Conservation (phyloP, 352 stramenopile genomes). For the Pythium brassicae region DNA sequence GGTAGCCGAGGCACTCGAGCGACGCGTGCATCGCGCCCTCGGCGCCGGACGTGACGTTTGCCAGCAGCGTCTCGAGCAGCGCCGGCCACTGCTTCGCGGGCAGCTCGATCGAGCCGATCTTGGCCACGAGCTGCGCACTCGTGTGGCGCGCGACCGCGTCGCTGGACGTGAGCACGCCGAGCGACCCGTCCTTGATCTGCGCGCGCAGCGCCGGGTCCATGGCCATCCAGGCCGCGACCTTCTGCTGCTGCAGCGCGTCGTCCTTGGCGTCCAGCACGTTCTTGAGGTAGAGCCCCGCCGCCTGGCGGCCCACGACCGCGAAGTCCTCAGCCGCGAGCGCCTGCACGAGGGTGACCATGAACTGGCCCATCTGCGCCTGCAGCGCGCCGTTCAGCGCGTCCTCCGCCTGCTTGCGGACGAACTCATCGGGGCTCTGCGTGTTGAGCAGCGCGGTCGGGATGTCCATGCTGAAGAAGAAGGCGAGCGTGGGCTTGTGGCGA, state of each 20-base stretch:
- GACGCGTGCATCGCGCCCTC: slow-evolving; percentile 91
- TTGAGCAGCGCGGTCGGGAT: slow-evolving; percentile 77
- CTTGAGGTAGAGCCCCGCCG: slow-evolving; percentile 82
- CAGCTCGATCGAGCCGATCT: slow-evolving; percentile 93
- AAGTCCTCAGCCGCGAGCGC: slow-evolving; percentile 77
- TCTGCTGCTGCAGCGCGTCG: slow-evolving; percentile 74
- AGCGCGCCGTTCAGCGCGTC: slow-evolving; percentile 79
- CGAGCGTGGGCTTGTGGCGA: too few species aligned
- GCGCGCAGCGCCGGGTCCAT: slow-evolving; percentile 62
- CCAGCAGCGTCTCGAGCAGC: slow-evolving; percentile 88
- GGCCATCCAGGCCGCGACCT: slow-evolving; percentile 73
- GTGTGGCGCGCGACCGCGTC: slow-evolving; percentile 74
- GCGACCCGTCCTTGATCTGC: slow-evolving; percentile 75
- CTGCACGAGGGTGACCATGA: slow-evolving; percentile 82
- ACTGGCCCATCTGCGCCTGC: slow-evolving; percentile 74
- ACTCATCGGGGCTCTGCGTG: slow-evolving; percentile 71
- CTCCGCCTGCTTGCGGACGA: slow-evolving; percentile 77
- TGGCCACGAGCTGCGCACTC: slow-evolving; percentile 90
- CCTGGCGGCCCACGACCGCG: slow-evolving; percentile 66
- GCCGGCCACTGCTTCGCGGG: slow-evolving; percentile 93
- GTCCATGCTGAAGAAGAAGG: slow-evolving; percentile 40
- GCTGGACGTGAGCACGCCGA: slow-evolving; percentile 56
- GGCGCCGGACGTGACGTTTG: slow-evolving; percentile 86
- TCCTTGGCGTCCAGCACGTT: slow-evolving; percentile 86
- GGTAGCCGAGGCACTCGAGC: slow-evolving; percentile 80